These are phyloP conservation scores for Cercospora zeina DNA, from an alignment of 2,329 filamentous ascomycete genomes.

Conservation along the genomic window DNA sequence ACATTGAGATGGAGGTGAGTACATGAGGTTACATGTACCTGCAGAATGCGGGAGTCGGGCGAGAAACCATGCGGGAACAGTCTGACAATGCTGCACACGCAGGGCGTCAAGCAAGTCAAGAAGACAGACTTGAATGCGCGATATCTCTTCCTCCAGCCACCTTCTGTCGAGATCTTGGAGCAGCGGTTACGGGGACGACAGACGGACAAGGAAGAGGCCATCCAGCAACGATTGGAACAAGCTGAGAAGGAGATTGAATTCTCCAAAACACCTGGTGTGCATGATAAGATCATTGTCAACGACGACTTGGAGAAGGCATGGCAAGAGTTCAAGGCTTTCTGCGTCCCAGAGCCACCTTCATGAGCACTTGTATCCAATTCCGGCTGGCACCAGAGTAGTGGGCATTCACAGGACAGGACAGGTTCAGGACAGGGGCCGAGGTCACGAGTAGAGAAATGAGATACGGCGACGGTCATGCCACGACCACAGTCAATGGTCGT, in stretches of 20 bases:
- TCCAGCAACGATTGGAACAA: slow-evolving; percentile 68
- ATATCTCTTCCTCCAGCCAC: slow-evolving; percentile 83
- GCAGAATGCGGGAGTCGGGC: too few relatives aligned
- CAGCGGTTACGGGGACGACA: slow-evolving; percentile 69
- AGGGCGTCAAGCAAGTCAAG: slow-evolving; percentile 92
- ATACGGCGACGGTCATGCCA: too few relatives aligned
- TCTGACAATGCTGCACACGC: not conserved
- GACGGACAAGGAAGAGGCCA: slow-evolving; percentile 73
- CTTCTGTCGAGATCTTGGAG: slow-evolving; percentile 72
- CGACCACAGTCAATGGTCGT: too few relatives aligned
- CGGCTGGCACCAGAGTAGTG: not conserved
- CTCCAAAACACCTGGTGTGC: slow-evolving; percentile 64
- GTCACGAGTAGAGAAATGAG: too few relatives aligned
- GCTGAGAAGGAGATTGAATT: slow-evolving; percentile 74
- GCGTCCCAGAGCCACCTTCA: slow-evolving; percentile 32
- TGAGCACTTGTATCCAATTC: not conserved
- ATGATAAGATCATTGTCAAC: slow-evolving; percentile 67
- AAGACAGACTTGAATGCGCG: slow-evolving; percentile 70
- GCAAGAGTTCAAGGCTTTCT: slow-evolving; percentile 47
- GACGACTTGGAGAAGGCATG: slow-evolving; percentile 63
- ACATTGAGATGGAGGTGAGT: slow-evolving; percentile 91
- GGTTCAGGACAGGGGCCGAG: too few relatives aligned
- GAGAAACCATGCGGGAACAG: not conserved
- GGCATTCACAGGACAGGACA: not conserved
- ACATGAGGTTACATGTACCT: slow-evolving; percentile 22